Base-by-base conservation (phyloP, 768 basidiomycete species). In the Suillus luteus region DNA sequence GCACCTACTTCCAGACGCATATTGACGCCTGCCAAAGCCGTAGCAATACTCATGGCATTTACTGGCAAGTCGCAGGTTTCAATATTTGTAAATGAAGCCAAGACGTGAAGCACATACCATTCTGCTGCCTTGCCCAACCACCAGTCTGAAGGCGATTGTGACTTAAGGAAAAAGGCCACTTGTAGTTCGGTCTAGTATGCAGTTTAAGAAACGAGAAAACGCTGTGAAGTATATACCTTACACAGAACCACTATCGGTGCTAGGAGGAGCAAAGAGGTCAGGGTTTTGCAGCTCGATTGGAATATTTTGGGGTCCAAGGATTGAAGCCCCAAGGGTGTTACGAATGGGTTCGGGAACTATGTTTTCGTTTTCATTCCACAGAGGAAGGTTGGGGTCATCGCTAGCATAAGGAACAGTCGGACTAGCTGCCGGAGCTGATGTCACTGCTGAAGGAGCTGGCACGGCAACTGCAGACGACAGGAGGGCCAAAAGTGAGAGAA, bases 91-190 rank as follows among this genome's bases (percentile, higher is more conserved):
- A 31, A 60, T 12, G 19, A 33, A n/a, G 31, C 24, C 10, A 31
- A 37, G 11, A 15, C 31, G 48, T 33, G 11, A 12, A 54, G 1
- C 6, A 71, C 80, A 22, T 59, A 83, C 87, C 64, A 65, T 86
- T 89, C 71, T 88, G 82, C 69, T 86, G 80, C 54, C 86, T 80
- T 35, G 87, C 83, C 86, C 87, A 89, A 2, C 88, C 88, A n/a
- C 87, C 88, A 5, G 79, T 78, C 60, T 82, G 81, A 8, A 89
- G 67, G 40, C 85, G 83, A 68, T 80, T 87, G 68, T 86, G 86
- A 64, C 86, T 87, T 24, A 86, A 71, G 55, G 82, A 77, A 69
- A 88, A 86, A 0, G 87, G 83, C 88, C 88, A 89, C 68, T 88
- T 89, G 65, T 80, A 79, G 66, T 87, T 88, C 0, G 64, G 59